Evolutionary conservation across 2,329 filamentous ascomycete genomes (phyloP), one percentile per base, ranked within the genome.

Genomic region (Penicillium hesseltinei): DNA sequence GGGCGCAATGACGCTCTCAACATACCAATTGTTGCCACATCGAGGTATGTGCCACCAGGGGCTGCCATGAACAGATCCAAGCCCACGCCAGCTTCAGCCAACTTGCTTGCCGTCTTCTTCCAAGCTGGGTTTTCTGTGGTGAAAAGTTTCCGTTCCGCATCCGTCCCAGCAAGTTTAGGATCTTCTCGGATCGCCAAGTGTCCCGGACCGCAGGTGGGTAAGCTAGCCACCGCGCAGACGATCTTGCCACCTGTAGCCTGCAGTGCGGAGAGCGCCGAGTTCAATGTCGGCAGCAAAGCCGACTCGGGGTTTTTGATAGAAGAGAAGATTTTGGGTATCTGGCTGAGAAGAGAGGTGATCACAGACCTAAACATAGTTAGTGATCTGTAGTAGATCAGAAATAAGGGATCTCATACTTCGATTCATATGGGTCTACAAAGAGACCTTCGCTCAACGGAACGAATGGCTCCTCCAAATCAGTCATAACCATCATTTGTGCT

Each of bases 401-500:
- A 31, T 45, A 2, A 31, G 15, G 19, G 33, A 19, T n/a, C 35
- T 67, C 79, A 54, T 77, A 85, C 81, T 89, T 93, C 45, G 91
- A 94, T 73, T 96, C 91, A 66, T 92, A 88, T 2, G 94, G 92
- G 73, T 99, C 93, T 17, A 97, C 93, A 73, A 97, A 97, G 10
- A 99, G 81, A 17, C 93, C 92, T 57, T 96, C 90, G 62, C 90
- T 91, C 19, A 99, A 81, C 3, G 94, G 92, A 17, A 97, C 87
- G 72, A 99, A 99, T 0, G 94, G 94, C 65, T 99, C 94, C 68
- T 97, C 92, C 48, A 99, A 84, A 71, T 99, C 94, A 4, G 94
- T 90, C 91, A 99, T 96, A 50, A 99, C 92, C 81, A 99, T 86
- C 91, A 99, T 97, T 71, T 99, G 94, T 10, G 94, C 91, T 76